phyloP scores from a whole-genome alignment of 2,329 filamentous ascomycete species.

The Gnomoniopsis smithogilvyi region DNA sequence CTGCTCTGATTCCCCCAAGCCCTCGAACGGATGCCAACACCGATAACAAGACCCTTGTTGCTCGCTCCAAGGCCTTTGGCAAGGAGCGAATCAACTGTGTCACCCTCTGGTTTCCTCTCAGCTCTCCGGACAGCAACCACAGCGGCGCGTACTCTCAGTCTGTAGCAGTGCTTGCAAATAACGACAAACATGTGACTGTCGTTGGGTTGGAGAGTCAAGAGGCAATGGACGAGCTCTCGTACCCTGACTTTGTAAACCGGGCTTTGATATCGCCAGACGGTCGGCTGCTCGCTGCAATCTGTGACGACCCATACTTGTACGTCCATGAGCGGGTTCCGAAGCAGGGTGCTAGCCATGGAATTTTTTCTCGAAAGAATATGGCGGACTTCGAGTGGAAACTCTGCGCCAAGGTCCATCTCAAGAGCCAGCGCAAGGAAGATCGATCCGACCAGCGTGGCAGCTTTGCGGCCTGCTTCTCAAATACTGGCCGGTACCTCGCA shows the following conservation, averaged over 20 bases:
- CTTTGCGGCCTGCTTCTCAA: slow-evolving; percentile 76
- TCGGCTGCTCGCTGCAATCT: slow-evolving; percentile 73
- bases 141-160: slow-evolving; percentile 43
- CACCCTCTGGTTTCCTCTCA: slow-evolving; percentile 57
- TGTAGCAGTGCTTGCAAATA: slow-evolving; percentile 80
- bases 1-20: slow-evolving; percentile 22
- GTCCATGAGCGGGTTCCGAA: slow-evolving; percentile 63
- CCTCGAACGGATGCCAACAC: slow-evolving; percentile 17
- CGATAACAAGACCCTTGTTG: slow-evolving; percentile 42
- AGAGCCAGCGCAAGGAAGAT: slow-evolving; percentile 55
- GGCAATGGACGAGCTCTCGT: slow-evolving; percentile 66
- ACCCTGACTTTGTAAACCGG: slow-evolving; percentile 88
- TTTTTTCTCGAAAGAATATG: slow-evolving; percentile 23
- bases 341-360: slow-evolving; percentile 25
- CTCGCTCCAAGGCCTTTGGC: slow-evolving; percentile 52
- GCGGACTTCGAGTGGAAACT: slow-evolving; percentile 46
- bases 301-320: slow-evolving; percentile 83
- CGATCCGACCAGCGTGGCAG: slow-evolving; percentile 60
- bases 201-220: slow-evolving; percentile 68
- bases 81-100: slow-evolving; percentile 64
- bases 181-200: slow-evolving; percentile 85
- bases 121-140: slow-evolving; percentile 28
- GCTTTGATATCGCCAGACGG: slow-evolving; percentile 92
- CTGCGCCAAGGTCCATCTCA: slow-evolving; percentile 51
- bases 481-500: slow-evolving; percentile 67